phyloP scores from a whole-genome alignment of 2,329 filamentous ascomycete genomes.

The Alternaria gaisen region DNA sequence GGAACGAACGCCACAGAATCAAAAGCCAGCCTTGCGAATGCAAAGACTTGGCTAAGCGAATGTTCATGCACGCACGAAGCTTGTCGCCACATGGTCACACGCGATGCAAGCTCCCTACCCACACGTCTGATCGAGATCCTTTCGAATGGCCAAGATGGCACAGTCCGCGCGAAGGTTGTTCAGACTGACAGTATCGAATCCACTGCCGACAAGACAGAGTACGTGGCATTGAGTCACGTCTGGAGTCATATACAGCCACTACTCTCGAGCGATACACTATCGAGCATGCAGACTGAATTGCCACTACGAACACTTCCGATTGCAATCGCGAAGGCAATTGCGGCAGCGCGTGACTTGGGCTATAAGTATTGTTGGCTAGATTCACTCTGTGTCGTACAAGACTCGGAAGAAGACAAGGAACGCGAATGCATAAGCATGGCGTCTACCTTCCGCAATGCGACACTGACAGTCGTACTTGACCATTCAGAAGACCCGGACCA shows the following conservation, averaged over 20 bases:
- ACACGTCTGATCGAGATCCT: slow-evolving; percentile 45
- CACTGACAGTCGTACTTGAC: slow-evolving; percentile 44
- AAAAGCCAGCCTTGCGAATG: slow-evolving; percentile 19
- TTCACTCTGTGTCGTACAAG: slow-evolving; percentile 47
- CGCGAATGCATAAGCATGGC: slow-evolving; percentile 44
- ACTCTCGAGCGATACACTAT: slow-evolving; percentile 29
- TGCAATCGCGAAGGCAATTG: slow-evolving; percentile 40
- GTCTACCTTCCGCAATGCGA: slow-evolving; percentile 46
- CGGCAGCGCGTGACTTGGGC: slow-evolving; percentile 36
- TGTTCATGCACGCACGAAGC: slow-evolving; percentile 39
- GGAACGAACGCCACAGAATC: slow-evolving; percentile 8
- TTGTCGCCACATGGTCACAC: slow-evolving; percentile 27
- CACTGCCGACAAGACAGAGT: slow-evolving; percentile 22
- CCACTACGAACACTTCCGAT: slow-evolving; percentile 29
- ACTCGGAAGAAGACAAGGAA: slow-evolving; percentile 42
- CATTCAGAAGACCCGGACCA: slow-evolving; percentile 13
- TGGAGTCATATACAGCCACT: slow-evolving; percentile 34
- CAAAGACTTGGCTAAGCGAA: slow-evolving; percentile 42
- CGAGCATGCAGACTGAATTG: slow-evolving; percentile 26
- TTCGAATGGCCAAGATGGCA: slow-evolving; percentile 22
- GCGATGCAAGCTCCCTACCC: slow-evolving; percentile 29
- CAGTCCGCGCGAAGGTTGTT: slow-evolving; percentile 31
- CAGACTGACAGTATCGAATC: slow-evolving; percentile 29
- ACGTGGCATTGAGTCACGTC: slow-evolving; percentile 42
- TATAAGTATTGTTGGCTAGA: slow-evolving; percentile 48